phyloP scores from a whole-genome alignment of 2,329 filamentous ascomycete genomes.

The Keithomyces neogunnii region DNA sequence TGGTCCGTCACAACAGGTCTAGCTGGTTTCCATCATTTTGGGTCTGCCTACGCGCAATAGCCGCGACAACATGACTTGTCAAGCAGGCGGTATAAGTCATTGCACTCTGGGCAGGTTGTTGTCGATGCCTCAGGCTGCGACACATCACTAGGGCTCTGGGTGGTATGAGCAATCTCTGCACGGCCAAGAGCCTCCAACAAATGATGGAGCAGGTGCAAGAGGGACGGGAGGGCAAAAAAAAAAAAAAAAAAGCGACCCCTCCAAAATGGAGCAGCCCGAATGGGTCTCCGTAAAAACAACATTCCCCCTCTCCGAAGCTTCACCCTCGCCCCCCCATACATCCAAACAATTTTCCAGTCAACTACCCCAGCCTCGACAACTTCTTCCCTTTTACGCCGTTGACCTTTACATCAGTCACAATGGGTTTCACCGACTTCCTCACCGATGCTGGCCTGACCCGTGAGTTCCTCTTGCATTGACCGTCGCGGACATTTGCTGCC shows the following conservation, averaged over 20 bases:
- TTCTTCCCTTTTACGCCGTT: not conserved
- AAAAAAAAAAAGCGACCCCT: slow-evolving; percentile 4
- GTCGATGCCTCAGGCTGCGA: slow-evolving; percentile 2
- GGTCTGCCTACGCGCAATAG: too few relatives aligned
- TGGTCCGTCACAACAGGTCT: too few relatives aligned
- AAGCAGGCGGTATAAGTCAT: too few relatives aligned
- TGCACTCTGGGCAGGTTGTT: too few relatives aligned
- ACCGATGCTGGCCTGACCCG: slow-evolving; percentile 48
- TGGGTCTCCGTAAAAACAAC: slow-evolving; percentile 3
- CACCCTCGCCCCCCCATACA: not conserved
- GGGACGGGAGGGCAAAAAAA: not conserved
- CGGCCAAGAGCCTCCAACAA: too few relatives aligned
- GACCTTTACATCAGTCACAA: slow-evolving; percentile 24
- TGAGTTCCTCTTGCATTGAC: slow-evolving; percentile 9
- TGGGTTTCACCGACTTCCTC: slow-evolving; percentile 60
- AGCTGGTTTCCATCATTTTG: too few relatives aligned
- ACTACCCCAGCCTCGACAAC: not conserved
- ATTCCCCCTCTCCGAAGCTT: slow-evolving; percentile 2
- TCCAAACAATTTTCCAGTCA: not conserved
- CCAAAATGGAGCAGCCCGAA: not conserved
- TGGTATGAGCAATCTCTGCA: too few relatives aligned
- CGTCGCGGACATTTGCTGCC: not conserved
- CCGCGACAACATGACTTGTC: too few relatives aligned
- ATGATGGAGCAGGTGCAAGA: too few relatives aligned
- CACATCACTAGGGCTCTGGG: too few relatives aligned